Evolutionary conservation across 768 basidiomycete genomes (phyloP).

Genomic region (Termitomyces sp.): DNA sequence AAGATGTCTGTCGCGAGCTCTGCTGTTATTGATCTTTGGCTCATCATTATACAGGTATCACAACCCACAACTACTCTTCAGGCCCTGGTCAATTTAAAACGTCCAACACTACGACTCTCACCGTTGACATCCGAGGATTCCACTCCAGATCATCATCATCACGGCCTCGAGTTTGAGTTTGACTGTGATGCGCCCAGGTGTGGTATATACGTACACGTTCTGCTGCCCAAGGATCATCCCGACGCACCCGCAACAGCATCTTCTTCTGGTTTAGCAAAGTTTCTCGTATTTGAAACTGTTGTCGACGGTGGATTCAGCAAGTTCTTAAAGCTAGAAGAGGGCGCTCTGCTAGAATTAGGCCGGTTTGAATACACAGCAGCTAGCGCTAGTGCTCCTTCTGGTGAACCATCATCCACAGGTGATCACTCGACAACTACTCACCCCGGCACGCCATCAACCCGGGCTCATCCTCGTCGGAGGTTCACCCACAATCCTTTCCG

Average conservation of each 20-base stretch:
- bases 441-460: constrained; percentile 11
- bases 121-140: constrained; percentile 50
- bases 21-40: not conserved
- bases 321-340: constrained; percentile 67
- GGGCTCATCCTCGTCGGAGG: constrained; percentile 36
- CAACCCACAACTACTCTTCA: constrained; percentile 92
- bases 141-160: constrained; percentile 45
- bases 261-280: constrained; percentile 31
- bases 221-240: constrained; percentile 61
- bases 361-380: constrained; percentile 49
- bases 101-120: constrained; percentile 77
- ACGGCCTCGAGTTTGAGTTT: constrained; percentile 86
- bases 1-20: constrained; percentile 50
- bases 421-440: constrained; percentile 1
- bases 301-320: constrained; percentile 83
- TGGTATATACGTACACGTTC: constrained; percentile 70
- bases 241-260: constrained; percentile 36
- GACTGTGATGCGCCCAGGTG: constrained; percentile 89
- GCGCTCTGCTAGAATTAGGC: constrained; percentile 74
- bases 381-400: constrained; percentile 15
- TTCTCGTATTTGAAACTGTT: constrained; percentile 57
- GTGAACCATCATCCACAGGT: constrained; percentile 10
- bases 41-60: constrained; percentile 39
- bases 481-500: constrained; percentile 68
- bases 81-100: constrained; percentile 90